phyloP scores from a whole-genome alignment of 768 basidiomycete species.

The Xanthoconium purpureum region DNA sequence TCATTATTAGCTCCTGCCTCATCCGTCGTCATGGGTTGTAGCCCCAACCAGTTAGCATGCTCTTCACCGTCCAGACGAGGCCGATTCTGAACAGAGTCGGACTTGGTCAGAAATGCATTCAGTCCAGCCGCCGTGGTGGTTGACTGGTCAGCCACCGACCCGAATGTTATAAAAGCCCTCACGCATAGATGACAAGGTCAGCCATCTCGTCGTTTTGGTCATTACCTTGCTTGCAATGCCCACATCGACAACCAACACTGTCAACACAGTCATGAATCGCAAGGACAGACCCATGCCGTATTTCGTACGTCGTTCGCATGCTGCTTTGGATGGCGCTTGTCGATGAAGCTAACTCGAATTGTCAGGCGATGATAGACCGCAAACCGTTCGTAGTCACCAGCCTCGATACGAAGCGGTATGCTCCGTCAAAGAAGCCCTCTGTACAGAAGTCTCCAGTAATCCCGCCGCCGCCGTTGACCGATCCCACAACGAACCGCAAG shows the following conservation, averaged over 20 bases:
- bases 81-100: neutral
- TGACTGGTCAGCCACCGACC: neutral
- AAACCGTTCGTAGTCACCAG: constrained; percentile 10
- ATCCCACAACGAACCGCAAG: too few species aligned
- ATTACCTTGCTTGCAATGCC: neutral
- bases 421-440: neutral
- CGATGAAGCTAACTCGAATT: neutral
- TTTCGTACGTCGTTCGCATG: neutral
- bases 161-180: neutral
- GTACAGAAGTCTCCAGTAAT: neutral
- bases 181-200: neutral
- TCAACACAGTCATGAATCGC: neutral
- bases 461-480: too few species aligned
- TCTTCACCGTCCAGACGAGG: neutral
- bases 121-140: neutral
- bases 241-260: neutral
- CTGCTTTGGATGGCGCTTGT: neutral
- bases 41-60: neutral
- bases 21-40: too few species aligned
- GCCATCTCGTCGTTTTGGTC: neutral
- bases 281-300: neutral
- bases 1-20: too few species aligned
- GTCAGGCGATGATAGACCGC: neutral
- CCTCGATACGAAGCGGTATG: neutral
- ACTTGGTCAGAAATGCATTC: neutral